Percentiles rank a stretch among this genome's conserved stretches.
These are phyloP conservation scores for Macrolepiota albuminosa DNA, from an alignment of 768 basidiomycete genomes.

Conservation along the genomic window DNA sequence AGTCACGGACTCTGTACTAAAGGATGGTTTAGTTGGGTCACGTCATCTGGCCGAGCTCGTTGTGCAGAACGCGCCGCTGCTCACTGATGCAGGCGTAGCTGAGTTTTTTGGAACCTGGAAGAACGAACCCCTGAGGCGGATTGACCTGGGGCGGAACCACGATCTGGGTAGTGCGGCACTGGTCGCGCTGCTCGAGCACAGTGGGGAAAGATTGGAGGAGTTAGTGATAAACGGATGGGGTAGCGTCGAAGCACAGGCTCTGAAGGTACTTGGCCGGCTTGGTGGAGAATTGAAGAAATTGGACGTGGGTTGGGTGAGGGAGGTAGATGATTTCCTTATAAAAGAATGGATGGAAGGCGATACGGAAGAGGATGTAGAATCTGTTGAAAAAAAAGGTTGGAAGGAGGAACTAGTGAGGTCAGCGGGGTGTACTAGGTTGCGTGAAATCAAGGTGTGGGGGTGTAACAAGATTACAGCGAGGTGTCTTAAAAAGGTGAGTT, in stretches of 20 bases:
- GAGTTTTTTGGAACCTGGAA: slow-evolving; percentile 62
- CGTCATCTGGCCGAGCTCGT: slow-evolving; percentile 45
- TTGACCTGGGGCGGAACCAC: slow-evolving; percentile 66
- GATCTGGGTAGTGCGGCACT: slow-evolving; percentile 51
- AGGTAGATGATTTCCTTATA: slow-evolving; percentile 77
- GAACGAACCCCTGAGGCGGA: slow-evolving; percentile 41
- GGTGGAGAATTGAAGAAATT: slow-evolving; percentile 46
- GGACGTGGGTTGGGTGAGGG: slow-evolving; percentile 84
- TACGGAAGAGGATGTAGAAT: slow-evolving; percentile 10
- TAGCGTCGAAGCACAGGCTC: slow-evolving; percentile 43
- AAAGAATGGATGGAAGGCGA: slow-evolving; percentile 54
- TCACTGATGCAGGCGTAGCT: slow-evolving; percentile 70
- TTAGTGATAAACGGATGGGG: slow-evolving; percentile 81
- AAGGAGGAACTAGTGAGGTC: slow-evolving; percentile 20
- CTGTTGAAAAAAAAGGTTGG: slow-evolving; percentile 5
- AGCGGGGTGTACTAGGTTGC: slow-evolving; percentile 31
- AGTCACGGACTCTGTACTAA: slow-evolving; percentile 58
- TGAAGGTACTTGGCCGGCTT: slow-evolving; percentile 29
- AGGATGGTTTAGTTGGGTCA: slow-evolving; percentile 53
- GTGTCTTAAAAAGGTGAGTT: slow-evolving; percentile 36
- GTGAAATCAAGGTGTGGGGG: slow-evolving; percentile 51
- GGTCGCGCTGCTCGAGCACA: slow-evolving; percentile 60
- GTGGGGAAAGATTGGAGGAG: slow-evolving; percentile 48
- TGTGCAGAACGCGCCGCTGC: slow-evolving; percentile 49
- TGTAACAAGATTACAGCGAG: slow-evolving; percentile 42